phyloP scores from a whole-genome alignment of 116 monocot genomes.

The Dioscorea cayenensis region DNA sequence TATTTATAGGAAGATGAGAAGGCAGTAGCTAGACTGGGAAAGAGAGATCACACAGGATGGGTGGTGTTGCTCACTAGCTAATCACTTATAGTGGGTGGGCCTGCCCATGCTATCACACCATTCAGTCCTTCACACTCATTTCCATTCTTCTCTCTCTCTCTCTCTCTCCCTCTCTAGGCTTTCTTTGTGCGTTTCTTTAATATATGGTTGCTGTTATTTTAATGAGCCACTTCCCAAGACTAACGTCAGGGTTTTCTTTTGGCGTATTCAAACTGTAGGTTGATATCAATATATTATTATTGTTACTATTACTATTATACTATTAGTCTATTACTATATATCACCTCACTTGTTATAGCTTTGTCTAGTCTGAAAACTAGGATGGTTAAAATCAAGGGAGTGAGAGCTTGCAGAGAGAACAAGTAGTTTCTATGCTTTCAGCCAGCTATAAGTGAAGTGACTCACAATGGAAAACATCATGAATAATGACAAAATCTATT shows the following conservation, averaged over 20 bases:
- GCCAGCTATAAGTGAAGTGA: too few relatives aligned
- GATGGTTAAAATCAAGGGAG: too few relatives aligned
- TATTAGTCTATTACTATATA: too few relatives aligned
- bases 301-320: too few relatives aligned
- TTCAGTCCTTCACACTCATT: background rate
- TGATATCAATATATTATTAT: too few relatives aligned
- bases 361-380: too few relatives aligned
- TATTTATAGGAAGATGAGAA: constrained; percentile 11
- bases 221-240: constrained; percentile 12
- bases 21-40: too few relatives aligned
- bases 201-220: background rate
- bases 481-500: too few relatives aligned
- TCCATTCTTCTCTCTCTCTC: background rate
- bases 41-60: background rate
- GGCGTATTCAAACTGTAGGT: background rate
- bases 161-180: background rate
- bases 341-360: too few relatives aligned
- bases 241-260: constrained; percentile 10
- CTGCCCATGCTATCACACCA: background rate
- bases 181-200: background rate
- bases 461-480: too few relatives aligned
- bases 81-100: constrained; percentile 2
- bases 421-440: too few relatives aligned
- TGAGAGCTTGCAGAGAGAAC: too few relatives aligned
- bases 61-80: background rate